These are phyloP conservation scores for Pleurozium schreberi DNA, from an alignment of 225 moss, liverwort and hornwort genomes.

Conservation along the genomic window DNA sequence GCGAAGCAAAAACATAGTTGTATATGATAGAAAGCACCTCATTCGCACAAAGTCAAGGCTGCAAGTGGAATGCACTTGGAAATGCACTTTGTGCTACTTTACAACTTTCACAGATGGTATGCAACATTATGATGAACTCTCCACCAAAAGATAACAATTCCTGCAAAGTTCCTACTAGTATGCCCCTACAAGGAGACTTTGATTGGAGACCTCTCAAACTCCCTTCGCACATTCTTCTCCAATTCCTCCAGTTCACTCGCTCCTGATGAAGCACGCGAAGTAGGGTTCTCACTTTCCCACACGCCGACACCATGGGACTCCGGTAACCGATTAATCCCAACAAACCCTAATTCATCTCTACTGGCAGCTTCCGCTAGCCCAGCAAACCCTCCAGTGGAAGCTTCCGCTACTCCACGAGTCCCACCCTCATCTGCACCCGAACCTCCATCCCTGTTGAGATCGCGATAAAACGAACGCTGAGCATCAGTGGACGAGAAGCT, in stretches of 20 bases:
- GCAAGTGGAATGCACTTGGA: not conserved
- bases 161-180: not conserved
- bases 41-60: not conserved
- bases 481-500: constrained; percentile 54
- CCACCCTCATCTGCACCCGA: not conserved
- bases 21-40: too few species aligned
- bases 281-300: not conserved
- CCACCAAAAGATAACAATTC: not conserved
- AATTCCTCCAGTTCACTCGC: constrained; percentile 24
- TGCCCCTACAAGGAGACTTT: constrained; percentile 13
- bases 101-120: not conserved
- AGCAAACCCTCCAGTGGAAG: not conserved
- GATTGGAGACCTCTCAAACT: constrained; percentile 25
- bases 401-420: not conserved
- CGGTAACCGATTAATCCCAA: constrained; percentile 13
- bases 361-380: not conserved
- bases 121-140: not conserved
- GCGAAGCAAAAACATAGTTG: not conserved
- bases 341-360: not conserved
- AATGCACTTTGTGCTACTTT: not conserved
- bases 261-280: not conserved
- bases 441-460: not conserved
- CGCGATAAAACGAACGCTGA: constrained; percentile 43
- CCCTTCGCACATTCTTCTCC: constrained; percentile 24
- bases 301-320: constrained; percentile 2